phyloP scores from a whole-genome alignment of 495 filamentous ascomycete species.

The Lepraria neglecta region DNA sequence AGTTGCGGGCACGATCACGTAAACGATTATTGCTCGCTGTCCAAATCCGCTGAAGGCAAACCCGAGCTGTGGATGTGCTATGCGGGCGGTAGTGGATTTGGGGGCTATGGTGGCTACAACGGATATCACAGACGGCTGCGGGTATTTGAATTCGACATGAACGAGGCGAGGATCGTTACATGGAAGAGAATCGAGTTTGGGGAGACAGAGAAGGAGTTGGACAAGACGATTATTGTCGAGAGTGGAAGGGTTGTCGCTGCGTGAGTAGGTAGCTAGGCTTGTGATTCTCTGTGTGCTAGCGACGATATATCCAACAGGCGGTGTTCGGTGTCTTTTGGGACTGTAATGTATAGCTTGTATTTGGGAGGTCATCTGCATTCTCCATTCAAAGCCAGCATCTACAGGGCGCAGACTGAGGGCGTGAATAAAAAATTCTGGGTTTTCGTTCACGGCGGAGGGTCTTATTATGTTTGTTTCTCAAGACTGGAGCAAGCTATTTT shows the following conservation, averaged over 20 bases:
- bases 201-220: constrained; percentile 61
- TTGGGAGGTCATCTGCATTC: no score
- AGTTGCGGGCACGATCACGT: constrained; percentile 94
- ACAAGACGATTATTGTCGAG: constrained; percentile 85
- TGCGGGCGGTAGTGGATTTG: constrained; percentile 80
- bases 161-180: constrained; percentile 75
- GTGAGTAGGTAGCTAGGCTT: constrained; percentile 6
- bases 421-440: no score
- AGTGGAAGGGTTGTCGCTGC: constrained; percentile 55
- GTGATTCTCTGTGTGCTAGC: not conserved
- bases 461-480: no score
- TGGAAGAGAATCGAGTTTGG: constrained; percentile 90
- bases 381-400: no score
- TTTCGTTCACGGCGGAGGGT: no score
- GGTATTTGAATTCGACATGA: constrained; percentile 89
- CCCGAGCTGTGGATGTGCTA: constrained; percentile 98
- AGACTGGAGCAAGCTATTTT: no score
- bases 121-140: constrained; percentile 78
- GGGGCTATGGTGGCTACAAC: constrained; percentile 87
- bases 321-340: no score
- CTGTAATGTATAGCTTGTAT: no score
- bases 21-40: constrained; percentile 88
- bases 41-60: constrained; percentile 43
- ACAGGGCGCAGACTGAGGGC: no score
- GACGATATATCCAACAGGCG: not conserved